Conservation (phyloP, 202 grass and related monocot genomes). For the Saccharum hybrid region DNA sequence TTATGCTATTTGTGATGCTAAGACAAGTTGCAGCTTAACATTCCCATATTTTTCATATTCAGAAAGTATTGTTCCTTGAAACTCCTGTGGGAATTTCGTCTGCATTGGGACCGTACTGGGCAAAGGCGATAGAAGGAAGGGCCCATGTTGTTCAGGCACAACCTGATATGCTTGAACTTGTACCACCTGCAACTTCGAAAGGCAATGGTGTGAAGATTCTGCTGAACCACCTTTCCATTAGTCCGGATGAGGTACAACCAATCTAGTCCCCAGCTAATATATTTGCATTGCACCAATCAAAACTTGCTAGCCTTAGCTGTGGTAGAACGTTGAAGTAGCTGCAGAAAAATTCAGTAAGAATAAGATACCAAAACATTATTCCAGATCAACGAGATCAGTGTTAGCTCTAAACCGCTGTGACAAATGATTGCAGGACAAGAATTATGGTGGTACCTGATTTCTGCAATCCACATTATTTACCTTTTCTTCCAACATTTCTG, state of each 20-base stretch:
- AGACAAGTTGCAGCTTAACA: conserved; percentile 33
- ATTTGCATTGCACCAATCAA: not conserved
- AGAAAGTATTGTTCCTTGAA: conserved; percentile 94
- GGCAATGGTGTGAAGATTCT: conserved; percentile 82
- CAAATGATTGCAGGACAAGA: not conserved
- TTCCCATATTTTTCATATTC: conserved; percentile 32
- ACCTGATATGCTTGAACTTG: conserved; percentile 97
- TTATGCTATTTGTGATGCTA: conserved; percentile 1
- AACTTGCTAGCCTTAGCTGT: not conserved
- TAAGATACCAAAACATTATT: not conserved
- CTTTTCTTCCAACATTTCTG: not conserved
- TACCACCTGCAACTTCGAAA: conserved; percentile 84
- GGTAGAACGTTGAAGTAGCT: not conserved
- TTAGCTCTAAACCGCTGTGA: not conserved
- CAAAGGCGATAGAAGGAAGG: conserved; percentile 62
- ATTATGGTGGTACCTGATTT: not conserved
- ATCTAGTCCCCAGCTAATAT: conserved; percentile 15
- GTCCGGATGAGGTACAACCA: conserved; percentile 68
- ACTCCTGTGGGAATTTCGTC: conserved; percentile 73
- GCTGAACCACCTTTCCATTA: conserved; percentile 78
- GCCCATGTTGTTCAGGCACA: conserved; percentile 79
- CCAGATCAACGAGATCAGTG: not conserved
- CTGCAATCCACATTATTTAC: not conserved
- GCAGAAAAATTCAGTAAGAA: conserved; percentile 1
- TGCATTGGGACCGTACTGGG: conserved; percentile 82